Evolutionary conservation across 2,329 filamentous ascomycete genomes (phyloP).

Genomic region (Calonectria fujianensis): DNA sequence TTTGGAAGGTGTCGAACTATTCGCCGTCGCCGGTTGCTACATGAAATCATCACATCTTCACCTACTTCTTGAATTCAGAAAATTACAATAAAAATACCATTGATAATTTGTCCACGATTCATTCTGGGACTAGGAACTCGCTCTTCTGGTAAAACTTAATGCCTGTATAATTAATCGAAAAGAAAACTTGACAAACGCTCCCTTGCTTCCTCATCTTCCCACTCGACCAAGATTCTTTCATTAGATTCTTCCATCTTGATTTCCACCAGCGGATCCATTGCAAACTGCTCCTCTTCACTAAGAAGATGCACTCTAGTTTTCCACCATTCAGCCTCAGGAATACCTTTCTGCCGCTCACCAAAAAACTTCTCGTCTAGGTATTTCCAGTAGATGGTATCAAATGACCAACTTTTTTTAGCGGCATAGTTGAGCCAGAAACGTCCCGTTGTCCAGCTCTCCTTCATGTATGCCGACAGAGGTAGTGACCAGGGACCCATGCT

Average conservation of each 20-base stretch:
- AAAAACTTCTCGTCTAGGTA: conserved; percentile 60
- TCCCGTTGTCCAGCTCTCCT: conserved; percentile 60
- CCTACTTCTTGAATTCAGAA: not conserved
- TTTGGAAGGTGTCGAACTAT: too few relatives aligned
- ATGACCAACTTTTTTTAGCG: conserved; percentile 61
- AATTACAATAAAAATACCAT: not conserved
- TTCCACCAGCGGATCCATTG: conserved; percentile 58
- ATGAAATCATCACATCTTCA: not conserved
- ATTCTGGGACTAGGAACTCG: not conserved
- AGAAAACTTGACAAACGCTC: conserved; percentile 24
- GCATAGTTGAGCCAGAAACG: conserved; percentile 60
- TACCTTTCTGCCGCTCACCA: conserved; percentile 39
- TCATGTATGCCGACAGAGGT: conserved; percentile 58
- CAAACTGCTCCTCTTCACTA: conserved; percentile 49
- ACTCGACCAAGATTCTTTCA: conserved; percentile 54
- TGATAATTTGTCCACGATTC: not conserved
- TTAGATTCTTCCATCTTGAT: conserved; percentile 57
- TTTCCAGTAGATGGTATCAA: conserved; percentile 62
- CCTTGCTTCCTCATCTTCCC: conserved; percentile 52
- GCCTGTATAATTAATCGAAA: not conserved
- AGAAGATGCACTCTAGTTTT: conserved; percentile 56
- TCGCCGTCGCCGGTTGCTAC: too few relatives aligned
- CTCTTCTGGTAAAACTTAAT: not conserved
- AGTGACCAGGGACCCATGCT: not conserved
- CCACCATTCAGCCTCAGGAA: conserved; percentile 52